Conservation (phyloP, 176 grass and related monocot genomes). For the Ensete ventricosum region DNA sequence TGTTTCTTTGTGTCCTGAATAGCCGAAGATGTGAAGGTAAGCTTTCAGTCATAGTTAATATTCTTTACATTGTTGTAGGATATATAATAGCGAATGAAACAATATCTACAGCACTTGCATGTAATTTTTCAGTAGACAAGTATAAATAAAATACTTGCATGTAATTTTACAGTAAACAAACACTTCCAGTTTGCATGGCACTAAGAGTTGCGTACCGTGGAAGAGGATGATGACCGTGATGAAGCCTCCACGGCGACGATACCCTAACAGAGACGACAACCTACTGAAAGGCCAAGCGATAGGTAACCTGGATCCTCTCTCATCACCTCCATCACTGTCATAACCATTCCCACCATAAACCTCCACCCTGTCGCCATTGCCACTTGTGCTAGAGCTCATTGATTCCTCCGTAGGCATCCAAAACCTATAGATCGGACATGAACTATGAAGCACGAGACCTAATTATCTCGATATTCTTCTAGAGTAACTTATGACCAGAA, state of each 20-base stretch:
- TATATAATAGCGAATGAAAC: no score
- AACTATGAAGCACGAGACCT: conserved; percentile 72
- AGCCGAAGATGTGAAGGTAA: no score
- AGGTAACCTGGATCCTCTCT: conserved; percentile 43
- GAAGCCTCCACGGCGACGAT: conserved; percentile 22
- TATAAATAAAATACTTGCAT: no score
- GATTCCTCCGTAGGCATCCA: conserved; percentile 56
- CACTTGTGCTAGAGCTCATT: conserved; percentile 17
- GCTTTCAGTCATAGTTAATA: no score
- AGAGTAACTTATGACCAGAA: no score
- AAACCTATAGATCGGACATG: conserved; percentile 70
- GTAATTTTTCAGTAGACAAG: no score
- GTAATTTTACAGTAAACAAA: no score
- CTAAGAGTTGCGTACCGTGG: conserved; percentile 16
- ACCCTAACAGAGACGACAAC: conserved; percentile 37
- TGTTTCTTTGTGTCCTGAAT: no score
- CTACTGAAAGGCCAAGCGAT: conserved; percentile 34
- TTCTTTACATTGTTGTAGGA: no score
- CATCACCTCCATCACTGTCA: background rate
- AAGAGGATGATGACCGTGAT: conserved; percentile 15
- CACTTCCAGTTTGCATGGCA: conserved; percentile 12
- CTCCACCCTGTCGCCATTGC: conserved; percentile 1
- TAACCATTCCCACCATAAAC: background rate
- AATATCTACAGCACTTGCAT: no score
- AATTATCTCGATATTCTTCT: no score